Conservation (phyloP, 305 asterid species). For the Fraxinus platypoda region DNA sequence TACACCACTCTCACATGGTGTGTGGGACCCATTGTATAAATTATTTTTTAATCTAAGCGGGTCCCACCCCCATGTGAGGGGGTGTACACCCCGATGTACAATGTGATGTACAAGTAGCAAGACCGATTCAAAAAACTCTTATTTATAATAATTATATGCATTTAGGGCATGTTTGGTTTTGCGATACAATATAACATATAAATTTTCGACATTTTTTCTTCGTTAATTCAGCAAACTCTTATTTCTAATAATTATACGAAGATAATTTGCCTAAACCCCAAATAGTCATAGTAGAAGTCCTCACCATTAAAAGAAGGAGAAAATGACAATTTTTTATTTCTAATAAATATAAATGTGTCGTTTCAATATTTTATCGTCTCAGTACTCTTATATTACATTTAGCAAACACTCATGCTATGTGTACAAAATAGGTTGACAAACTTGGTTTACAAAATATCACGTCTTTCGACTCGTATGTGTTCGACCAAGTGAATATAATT, state of each 20-base stretch:
- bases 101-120: no score
- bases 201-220: background rate
- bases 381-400: background rate
- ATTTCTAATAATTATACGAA: background rate
- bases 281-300: no score
- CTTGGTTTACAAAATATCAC: no score
- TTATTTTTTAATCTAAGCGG: no score
- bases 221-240: background rate
- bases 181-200: background rate
- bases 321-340: background rate
- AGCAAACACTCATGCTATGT: no score
- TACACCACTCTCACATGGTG: no score
- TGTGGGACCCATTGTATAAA: no score
- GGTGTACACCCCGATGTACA: no score
- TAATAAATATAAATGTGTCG: no score
- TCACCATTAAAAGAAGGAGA: background rate
- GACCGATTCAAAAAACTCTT: no score
- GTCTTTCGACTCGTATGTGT: background rate
- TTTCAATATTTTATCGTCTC: background rate
- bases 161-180: background rate
- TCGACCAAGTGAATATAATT: background rate
- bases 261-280: background rate
- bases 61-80: no score
- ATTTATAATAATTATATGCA: background rate
- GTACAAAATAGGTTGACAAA: no score